These are phyloP conservation scores for Aurantiochytrium sp. DNA, from an alignment of 108 stramenopile species.

Conservation along the genomic window DNA sequence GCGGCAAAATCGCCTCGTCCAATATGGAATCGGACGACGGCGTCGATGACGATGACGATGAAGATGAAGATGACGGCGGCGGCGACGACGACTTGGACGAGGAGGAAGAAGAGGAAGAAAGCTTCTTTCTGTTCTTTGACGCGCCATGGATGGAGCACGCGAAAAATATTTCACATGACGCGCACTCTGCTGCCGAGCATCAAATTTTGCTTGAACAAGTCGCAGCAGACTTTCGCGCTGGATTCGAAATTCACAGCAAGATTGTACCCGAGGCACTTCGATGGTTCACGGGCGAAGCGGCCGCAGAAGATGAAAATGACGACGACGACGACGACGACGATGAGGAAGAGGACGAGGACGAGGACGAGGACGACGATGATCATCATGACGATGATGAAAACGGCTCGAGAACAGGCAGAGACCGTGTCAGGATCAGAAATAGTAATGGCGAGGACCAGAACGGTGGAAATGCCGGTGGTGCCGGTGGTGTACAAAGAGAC, in stretches of 20 bases:
- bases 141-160: background rate
- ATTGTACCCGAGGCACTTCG: background rate
- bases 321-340: background rate
- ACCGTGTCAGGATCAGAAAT: too few relatives aligned
- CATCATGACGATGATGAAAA: too few relatives aligned
- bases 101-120: background rate
- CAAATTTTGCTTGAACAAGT: background rate
- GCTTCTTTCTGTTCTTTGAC: background rate
- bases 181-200: background rate
- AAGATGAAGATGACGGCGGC: background rate
- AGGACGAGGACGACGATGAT: background rate
- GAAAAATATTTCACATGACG: background rate
- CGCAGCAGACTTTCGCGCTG: background rate
- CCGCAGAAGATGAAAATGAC: background rate
- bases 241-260: background rate
- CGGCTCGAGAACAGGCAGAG: too few relatives aligned
- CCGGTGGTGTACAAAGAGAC: too few relatives aligned
- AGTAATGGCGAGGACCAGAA: too few relatives aligned
- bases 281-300: conserved; percentile 1
- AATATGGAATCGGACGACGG: background rate
- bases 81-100: background rate
- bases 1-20: too few relatives aligned
- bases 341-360: background rate
- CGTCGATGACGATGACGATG: background rate
- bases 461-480: too few relatives aligned